Evolutionary conservation across 1,139 yeast species (phyloP).

Genomic region (Geotrichum candidum): DNA sequence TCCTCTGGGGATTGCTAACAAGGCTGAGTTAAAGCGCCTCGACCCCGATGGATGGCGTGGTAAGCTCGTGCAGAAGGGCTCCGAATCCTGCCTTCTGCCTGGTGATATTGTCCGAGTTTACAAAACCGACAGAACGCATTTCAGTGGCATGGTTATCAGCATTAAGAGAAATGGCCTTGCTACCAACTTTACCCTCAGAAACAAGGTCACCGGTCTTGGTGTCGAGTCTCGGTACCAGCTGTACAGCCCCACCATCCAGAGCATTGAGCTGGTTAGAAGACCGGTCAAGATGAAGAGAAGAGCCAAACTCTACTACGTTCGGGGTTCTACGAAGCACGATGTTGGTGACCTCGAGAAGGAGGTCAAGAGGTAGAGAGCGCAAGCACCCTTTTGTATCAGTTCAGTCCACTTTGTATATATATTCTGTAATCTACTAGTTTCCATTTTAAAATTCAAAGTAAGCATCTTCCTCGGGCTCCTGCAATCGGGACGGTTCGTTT

Average conservation of each 20-base stretch:
- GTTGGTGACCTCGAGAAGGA: conserved; percentile 65
- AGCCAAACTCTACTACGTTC: conserved; percentile 81
- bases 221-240: conserved; percentile 76
- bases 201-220: conserved; percentile 69
- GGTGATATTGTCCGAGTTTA: conserved; percentile 80
- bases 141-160: conserved; percentile 71
- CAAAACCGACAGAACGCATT: conserved; percentile 61
- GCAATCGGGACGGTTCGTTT: conserved; percentile 8
- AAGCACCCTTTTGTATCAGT: not conserved
- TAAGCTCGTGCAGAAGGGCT: conserved; percentile 47
- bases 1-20: conserved; percentile 32
- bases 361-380: not conserved
- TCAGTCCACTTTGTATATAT: conserved; percentile 1
- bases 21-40: conserved; percentile 48
- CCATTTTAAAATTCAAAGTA: conserved; percentile 9
- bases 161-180: conserved; percentile 66
- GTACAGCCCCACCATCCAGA: conserved; percentile 68
- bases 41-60: conserved; percentile 74
- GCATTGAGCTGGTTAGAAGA: conserved; percentile 68
- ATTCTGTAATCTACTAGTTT: not conserved
- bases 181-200: conserved; percentile 68
- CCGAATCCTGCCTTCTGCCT: conserved; percentile 53
- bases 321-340: conserved; percentile 68
- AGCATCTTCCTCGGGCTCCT: conserved; percentile 11
- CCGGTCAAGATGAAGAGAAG: conserved; percentile 65